These are phyloP conservation scores for Lophiotrema nucula DNA, from an alignment of 495 filamentous ascomycete genomes.

Conservation along the genomic window DNA sequence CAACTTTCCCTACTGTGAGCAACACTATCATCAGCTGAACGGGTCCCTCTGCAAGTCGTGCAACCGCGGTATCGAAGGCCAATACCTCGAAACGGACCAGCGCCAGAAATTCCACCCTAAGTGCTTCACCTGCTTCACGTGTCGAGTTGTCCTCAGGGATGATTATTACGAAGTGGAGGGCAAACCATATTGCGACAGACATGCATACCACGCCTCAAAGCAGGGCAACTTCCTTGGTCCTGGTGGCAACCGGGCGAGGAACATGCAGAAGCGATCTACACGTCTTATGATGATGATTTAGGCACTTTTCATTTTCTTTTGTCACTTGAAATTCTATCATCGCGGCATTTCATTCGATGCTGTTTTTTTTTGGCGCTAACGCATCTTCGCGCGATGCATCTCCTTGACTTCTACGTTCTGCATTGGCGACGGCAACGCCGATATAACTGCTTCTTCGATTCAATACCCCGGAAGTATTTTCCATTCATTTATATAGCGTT, in stretches of 20 bases:
- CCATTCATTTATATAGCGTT: background rate
- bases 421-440: too few relatives aligned
- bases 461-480: background rate
- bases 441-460: background rate
- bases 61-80: constrained; percentile 83
- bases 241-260: constrained; percentile 26
- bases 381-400: too few relatives aligned
- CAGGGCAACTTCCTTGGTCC: constrained; percentile 42
- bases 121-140: constrained; percentile 75
- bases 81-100: constrained; percentile 84
- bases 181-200: constrained; percentile 76
- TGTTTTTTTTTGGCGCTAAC: too few relatives aligned
- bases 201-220: constrained; percentile 66
- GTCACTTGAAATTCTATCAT: too few relatives aligned
- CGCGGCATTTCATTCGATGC: too few relatives aligned
- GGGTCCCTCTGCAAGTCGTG: constrained; percentile 78
- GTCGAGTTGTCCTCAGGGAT: constrained; percentile 40
- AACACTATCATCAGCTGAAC: constrained; percentile 91
- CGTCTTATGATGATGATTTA: constrained; percentile 76
- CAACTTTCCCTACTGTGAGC: constrained; percentile 84
- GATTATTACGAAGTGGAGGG: constrained; percentile 68
- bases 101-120: constrained; percentile 78
- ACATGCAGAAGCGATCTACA: constrained; percentile 76
- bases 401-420: too few relatives aligned
- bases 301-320: background rate